Conservation (phyloP, 371 early-diverging fungal genomes). For the Dinochytrium kinnereticum region DNA sequence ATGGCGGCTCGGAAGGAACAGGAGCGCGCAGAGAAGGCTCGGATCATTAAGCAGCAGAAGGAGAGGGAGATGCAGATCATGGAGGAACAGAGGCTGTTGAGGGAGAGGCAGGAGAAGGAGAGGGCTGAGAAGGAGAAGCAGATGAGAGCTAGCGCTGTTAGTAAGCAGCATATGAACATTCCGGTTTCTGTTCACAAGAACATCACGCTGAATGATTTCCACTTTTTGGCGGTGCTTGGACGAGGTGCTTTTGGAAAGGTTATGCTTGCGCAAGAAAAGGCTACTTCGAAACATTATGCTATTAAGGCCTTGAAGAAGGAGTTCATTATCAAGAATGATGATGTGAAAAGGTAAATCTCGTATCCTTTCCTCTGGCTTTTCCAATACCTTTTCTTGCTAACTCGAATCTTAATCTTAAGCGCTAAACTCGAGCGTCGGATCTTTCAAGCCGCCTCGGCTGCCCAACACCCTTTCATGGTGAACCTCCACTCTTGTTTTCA, state of each 20-base stretch:
- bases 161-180: constrained; percentile 21
- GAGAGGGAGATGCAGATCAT: constrained; percentile 26
- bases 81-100: constrained; percentile 6
- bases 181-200: constrained; percentile 23
- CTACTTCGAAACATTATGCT: constrained; percentile 60
- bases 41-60: constrained; percentile 38
- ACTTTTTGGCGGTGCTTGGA: constrained; percentile 65
- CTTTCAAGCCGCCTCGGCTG: constrained; percentile 55
- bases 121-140: constrained; percentile 15
- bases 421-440: constrained; percentile 60
- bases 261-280: constrained; percentile 60
- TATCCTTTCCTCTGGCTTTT: not conserved
- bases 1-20: not conserved
- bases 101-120: constrained; percentile 15
- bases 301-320: constrained; percentile 98
- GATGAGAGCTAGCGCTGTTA: not conserved
- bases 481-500: constrained; percentile 68
- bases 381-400: not conserved
- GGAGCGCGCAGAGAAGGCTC: not conserved
- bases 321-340: constrained; percentile 80
- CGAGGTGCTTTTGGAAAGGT: constrained; percentile 70
- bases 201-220: constrained; percentile 58
- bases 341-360: constrained; percentile 44
- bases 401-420: constrained; percentile 16
- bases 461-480: constrained; percentile 68